Percentiles rank a stretch among this genome's conserved stretches.
phyloP scores from a whole-genome alignment of 352 stramenopile species.

The Phytopythium vexans region DNA sequence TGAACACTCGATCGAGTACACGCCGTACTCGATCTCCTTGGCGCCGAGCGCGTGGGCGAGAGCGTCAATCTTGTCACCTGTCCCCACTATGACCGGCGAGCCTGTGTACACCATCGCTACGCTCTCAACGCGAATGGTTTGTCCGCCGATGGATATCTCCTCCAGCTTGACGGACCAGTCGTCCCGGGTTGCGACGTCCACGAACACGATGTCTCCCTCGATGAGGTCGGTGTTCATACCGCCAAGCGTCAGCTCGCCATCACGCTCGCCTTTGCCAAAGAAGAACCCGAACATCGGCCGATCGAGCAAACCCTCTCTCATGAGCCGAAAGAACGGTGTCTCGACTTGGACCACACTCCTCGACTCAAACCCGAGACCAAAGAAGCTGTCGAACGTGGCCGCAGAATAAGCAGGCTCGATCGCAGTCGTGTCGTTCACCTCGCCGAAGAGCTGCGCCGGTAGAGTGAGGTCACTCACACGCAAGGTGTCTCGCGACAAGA shows the following conservation, averaged over 20 bases:
- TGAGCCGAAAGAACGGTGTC: conserved; percentile 91
- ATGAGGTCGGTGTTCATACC: conserved; percentile 80
- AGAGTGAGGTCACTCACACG: conserved; percentile 43
- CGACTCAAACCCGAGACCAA: conserved; percentile 90
- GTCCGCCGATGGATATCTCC: conserved; percentile 26
- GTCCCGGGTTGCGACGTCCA: conserved; percentile 38
- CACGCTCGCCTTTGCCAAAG: conserved; percentile 71
- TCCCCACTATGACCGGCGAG: conserved; percentile 89
- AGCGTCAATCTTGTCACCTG: conserved; percentile 65
- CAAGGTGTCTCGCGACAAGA: conserved; percentile 74
- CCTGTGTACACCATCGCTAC: conserved; percentile 91
- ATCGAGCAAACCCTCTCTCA: conserved; percentile 81
- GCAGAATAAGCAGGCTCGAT: conserved; percentile 89
- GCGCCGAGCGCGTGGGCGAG: conserved; percentile 73
- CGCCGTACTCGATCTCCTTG: conserved; percentile 74
- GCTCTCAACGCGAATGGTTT: no score
- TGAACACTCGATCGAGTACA: conserved; percentile 91
- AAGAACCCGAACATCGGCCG: conserved; percentile 93
- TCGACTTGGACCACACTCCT: conserved; percentile 82
- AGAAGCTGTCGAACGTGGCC: conserved; percentile 95
- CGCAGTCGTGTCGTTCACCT: conserved; percentile 90
- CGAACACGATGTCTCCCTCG: conserved; percentile 87
- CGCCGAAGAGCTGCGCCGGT: conserved; percentile 85
- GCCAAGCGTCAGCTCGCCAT: conserved; percentile 47
- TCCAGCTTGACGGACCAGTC: conserved; percentile 56